Evolutionary conservation across 2,329 filamentous ascomycete species (phyloP).

Genomic region (Kalaharituber pfeilii): DNA sequence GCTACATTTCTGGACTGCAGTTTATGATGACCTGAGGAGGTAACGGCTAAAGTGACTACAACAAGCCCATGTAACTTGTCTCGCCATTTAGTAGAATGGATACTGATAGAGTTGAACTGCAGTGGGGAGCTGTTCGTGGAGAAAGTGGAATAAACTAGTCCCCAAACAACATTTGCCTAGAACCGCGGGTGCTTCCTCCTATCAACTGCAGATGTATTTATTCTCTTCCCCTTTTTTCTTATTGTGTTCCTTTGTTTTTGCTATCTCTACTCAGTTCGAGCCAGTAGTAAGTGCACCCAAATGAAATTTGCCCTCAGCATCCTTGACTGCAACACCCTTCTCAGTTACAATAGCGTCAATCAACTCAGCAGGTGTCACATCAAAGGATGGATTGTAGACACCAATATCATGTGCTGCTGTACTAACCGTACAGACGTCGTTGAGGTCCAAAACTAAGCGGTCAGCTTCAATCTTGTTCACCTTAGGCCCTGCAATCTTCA

Average conservation of each 20-base stretch:
- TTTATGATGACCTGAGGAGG: too few relatives aligned
- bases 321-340: constrained; percentile 69
- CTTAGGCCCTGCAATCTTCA: constrained; percentile 17
- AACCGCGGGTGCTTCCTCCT: too few relatives aligned
- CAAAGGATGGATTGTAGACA: constrained; percentile 95
- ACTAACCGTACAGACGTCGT: constrained; percentile 15
- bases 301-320: constrained; percentile 42
- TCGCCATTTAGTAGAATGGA: too few relatives aligned
- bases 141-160: too few relatives aligned
- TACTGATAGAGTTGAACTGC: too few relatives aligned
- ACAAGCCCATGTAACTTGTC: too few relatives aligned
- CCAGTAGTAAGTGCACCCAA: constrained; percentile 1
- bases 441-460: constrained; percentile 37
- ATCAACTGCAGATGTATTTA: too few relatives aligned
- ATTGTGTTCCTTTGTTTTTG: not conserved
- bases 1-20: too few relatives aligned
- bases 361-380: constrained; percentile 72
- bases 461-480: constrained; percentile 35
- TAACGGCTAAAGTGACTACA: too few relatives aligned
- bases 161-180: too few relatives aligned
- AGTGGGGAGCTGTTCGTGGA: too few relatives aligned
- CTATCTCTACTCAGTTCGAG: not conserved
- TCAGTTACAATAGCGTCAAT: constrained; percentile 95
- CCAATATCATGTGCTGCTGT: constrained; percentile 44
- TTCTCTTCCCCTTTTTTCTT: too few relatives aligned